These are phyloP conservation scores for Mesembryanthemum crystallinum DNA, from an alignment of 148 eudicot species.

Conservation along the genomic window DNA sequence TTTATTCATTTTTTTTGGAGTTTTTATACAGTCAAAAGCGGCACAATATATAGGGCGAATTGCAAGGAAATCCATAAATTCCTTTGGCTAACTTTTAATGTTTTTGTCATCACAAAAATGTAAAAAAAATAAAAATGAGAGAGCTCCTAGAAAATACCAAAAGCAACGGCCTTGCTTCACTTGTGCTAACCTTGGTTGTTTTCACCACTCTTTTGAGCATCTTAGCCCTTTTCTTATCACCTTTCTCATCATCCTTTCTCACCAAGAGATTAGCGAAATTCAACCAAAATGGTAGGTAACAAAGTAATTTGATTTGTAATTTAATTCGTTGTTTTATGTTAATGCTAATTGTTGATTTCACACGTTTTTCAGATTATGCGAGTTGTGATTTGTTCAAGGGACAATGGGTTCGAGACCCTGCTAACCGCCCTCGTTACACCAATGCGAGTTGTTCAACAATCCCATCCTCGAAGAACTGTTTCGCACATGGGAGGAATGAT, in stretches of 20 bases:
- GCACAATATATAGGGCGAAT: neutral
- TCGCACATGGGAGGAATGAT: conserved; percentile 53
- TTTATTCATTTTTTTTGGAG: too few species aligned
- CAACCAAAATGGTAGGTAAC: conserved; percentile 16
- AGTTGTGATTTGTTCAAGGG: conserved; percentile 44
- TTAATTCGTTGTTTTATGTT: neutral
- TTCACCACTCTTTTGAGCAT: conserved; percentile 25
- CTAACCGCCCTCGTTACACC: conserved; percentile 34
- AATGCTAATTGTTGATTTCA: too few species aligned
- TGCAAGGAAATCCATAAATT: neutral
- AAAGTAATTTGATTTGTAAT: neutral
- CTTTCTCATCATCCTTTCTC: conserved; percentile 14
- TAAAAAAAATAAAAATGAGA: conserved; percentile 11
- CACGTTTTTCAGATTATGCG: neutral
- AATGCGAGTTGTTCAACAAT: conserved; percentile 39
- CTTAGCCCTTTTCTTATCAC: conserved; percentile 19
- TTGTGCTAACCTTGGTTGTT: conserved; percentile 11
- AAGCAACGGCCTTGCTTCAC: conserved; percentile 24
- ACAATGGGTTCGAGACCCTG: conserved; percentile 39
- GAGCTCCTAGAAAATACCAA: conserved; percentile 23
- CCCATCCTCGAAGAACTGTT: conserved; percentile 43
- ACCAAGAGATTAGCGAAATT: neutral
- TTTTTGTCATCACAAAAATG: neutral
- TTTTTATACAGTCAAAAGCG: neutral
- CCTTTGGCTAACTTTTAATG: too few species aligned